Evolutionary conservation across 176 grass and related monocot genomes (phyloP).

Genomic region (Tuctoria greenei): DNA sequence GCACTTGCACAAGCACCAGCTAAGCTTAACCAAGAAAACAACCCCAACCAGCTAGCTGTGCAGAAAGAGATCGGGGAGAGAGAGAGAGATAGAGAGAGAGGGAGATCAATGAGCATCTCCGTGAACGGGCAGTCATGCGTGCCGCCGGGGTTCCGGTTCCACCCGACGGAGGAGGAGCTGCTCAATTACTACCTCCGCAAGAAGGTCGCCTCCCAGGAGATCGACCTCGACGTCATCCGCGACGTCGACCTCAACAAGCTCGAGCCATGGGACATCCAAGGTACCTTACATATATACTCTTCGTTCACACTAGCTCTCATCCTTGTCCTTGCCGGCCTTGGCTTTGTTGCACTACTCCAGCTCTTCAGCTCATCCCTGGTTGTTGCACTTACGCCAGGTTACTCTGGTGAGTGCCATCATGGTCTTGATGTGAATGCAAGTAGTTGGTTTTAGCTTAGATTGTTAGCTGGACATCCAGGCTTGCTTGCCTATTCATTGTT

Average conservation of each 20-base stretch:
- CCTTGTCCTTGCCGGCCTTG: no score
- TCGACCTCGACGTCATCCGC: conserved; percentile 95
- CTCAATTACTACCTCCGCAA: conserved; percentile 92
- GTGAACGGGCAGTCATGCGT: conserved; percentile 98
- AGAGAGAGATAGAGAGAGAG: background rate
- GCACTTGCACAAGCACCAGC: background rate
- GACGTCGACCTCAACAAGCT: conserved; percentile 99
- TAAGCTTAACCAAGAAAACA: background rate
- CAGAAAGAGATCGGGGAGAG: background rate
- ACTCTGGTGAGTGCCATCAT: background rate
- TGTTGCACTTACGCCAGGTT: background rate
- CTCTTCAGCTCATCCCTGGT: background rate
- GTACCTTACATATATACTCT: conserved; percentile 26
- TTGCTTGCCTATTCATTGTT: background rate
- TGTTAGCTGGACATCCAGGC: background rate
- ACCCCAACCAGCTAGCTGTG: background rate
- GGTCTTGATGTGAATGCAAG: background rate
- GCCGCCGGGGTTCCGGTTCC: conserved; percentile 95
- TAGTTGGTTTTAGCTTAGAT: background rate
- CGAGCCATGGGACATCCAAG: conserved; percentile 99
- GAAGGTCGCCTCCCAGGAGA: conserved; percentile 87
- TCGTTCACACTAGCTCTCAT: background rate
- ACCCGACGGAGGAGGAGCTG: conserved; percentile 96
- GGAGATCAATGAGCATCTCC: conserved; percentile 77
- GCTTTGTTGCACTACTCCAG: background rate